phyloP scores from a whole-genome alignment of 2,329 filamentous ascomycete species.

The Volutella citrinella region DNA sequence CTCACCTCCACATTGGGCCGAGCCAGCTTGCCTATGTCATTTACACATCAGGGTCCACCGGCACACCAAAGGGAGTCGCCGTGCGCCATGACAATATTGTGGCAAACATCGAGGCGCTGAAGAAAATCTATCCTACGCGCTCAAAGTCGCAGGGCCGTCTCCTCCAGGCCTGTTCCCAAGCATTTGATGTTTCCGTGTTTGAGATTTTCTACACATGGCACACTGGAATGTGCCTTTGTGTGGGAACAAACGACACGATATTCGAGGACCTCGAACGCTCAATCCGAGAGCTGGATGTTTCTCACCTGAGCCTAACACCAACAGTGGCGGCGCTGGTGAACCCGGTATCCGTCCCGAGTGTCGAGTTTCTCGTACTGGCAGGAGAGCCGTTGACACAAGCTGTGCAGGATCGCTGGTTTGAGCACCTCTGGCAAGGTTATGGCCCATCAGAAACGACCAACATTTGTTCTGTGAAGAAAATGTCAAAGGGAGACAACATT shows the following conservation, averaged over 20 bases:
- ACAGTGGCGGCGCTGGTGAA: slow-evolving; percentile 77
- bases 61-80: slow-evolving; percentile 74
- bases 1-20: slow-evolving; percentile 36
- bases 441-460: slow-evolving; percentile 86
- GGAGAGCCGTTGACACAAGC: slow-evolving; percentile 75
- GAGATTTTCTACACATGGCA: slow-evolving; percentile 87
- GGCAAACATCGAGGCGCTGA: slow-evolving; percentile 69
- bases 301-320: slow-evolving; percentile 81
- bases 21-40: slow-evolving; percentile 69
- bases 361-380: slow-evolving; percentile 75
- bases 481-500: slow-evolving; percentile 56
- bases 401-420: slow-evolving; percentile 68
- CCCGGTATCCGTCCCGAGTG: slow-evolving; percentile 64
- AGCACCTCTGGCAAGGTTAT: slow-evolving; percentile 74
- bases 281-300: slow-evolving; percentile 62
- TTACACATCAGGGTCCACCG: slow-evolving; percentile 82
- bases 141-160: slow-evolving; percentile 49
- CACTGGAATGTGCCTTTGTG: slow-evolving; percentile 74
- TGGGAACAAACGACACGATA: slow-evolving; percentile 69
- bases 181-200: slow-evolving; percentile 85
- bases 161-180: slow-evolving; percentile 79
- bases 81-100: slow-evolving; percentile 74
- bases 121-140: slow-evolving; percentile 60
- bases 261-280: slow-evolving; percentile 69
- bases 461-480: slow-evolving; percentile 73